phyloP scores from a whole-genome alignment of 768 basidiomycete species.

The Cystofilobasidium bisporidii region DNA sequence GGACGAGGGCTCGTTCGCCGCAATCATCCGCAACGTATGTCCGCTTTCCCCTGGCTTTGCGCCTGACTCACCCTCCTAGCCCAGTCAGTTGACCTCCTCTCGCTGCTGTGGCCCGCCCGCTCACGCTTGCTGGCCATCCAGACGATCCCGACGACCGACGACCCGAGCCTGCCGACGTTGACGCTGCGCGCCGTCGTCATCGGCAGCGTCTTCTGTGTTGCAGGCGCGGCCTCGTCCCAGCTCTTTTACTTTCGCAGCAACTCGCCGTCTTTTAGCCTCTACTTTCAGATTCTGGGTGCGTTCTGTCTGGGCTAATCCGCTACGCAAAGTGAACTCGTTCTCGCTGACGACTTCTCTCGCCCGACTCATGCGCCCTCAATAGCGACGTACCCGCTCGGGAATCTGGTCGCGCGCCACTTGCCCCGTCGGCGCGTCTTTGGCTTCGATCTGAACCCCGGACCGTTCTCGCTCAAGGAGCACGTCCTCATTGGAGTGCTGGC shows the following conservation, averaged over 20 bases:
- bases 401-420: constrained; percentile 34
- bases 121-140: constrained; percentile 13
- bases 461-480: constrained; percentile 38
- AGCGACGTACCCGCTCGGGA: constrained; percentile 39
- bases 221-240: constrained; percentile 39
- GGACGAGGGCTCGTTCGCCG: not conserved
- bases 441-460: constrained; percentile 37
- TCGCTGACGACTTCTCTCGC: not conserved
- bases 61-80: not conserved
- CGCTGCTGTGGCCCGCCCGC: too few species aligned
- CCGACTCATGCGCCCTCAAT: too few species aligned
- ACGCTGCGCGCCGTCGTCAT: constrained; percentile 39
- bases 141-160: constrained; percentile 40
- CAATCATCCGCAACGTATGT: not conserved
- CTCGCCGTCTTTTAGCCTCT: constrained; percentile 34
- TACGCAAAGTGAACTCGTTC: not conserved
- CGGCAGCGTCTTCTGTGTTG: constrained; percentile 37
- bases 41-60: not conserved
- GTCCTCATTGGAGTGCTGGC: constrained; percentile 37
- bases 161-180: constrained; percentile 37
- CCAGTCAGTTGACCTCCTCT: too few species aligned
- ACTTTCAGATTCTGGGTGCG: constrained; percentile 38
- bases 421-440: constrained; percentile 30
- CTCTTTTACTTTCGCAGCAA: constrained; percentile 27
- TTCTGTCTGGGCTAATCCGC: not conserved